These are phyloP conservation scores for Lecanicillium sp. DNA, from an alignment of 2,329 filamentous ascomycete genomes.

Conservation along the genomic window DNA sequence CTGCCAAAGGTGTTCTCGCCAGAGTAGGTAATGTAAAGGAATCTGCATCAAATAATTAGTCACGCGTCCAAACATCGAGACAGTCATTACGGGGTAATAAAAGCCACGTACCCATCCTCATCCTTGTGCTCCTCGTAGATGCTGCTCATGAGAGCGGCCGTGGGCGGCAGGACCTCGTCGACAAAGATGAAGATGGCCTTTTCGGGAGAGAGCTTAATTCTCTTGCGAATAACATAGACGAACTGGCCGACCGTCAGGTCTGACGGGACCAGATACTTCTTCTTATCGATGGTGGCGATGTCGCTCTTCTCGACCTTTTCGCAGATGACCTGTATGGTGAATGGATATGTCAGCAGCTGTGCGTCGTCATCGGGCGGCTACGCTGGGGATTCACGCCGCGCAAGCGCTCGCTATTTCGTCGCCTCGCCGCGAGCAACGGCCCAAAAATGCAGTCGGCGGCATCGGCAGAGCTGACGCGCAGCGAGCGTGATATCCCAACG, in stretches of 20 bases:
- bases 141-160: constrained; percentile 95
- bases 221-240: constrained; percentile 99
- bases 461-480: too few species aligned
- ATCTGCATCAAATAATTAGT: constrained; percentile 41
- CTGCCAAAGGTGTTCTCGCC: constrained; percentile 96
- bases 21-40: constrained; percentile 98
- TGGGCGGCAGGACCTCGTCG: constrained; percentile 93
- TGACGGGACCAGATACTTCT: constrained; percentile 97
- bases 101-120: constrained; percentile 53
- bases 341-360: not conserved
- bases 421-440: too few species aligned
- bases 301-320: constrained; percentile 99
- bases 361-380: not conserved
- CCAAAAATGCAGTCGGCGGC: too few species aligned
- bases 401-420: not conserved
- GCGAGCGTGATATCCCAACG: too few species aligned
- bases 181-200: constrained; percentile 99
- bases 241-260: constrained; percentile 99
- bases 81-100: not conserved
- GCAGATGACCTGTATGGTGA: constrained; percentile 73
- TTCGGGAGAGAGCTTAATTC: constrained; percentile 98
- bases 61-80: not conserved
- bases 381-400: not conserved
- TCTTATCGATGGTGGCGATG: constrained; percentile 99
- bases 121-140: constrained; percentile 99